Evolutionary conservation across 1,284 basidiomycete species (phyloP).

Genomic region (Cutaneotrichosporon sp.): DNA sequence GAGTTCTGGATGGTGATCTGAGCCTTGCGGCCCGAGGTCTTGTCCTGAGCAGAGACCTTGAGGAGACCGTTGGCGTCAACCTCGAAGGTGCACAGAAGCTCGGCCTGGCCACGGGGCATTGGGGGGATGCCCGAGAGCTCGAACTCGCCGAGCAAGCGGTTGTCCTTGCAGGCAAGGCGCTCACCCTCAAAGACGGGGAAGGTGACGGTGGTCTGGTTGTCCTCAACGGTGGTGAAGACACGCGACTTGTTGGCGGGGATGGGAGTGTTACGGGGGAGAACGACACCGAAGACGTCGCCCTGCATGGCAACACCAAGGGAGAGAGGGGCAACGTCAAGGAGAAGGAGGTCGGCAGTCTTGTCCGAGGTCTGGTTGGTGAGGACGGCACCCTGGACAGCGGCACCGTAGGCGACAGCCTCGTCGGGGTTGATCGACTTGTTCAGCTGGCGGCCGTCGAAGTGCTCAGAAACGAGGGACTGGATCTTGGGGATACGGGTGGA

Average conservation of each 20-base stretch:
- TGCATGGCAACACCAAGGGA: conserved; percentile 98
- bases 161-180: conserved; percentile 94
- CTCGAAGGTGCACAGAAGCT: conserved; percentile 94
- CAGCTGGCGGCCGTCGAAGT: conserved; percentile 92
- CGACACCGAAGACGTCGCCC: conserved; percentile 95
- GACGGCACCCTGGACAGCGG: conserved; percentile 93
- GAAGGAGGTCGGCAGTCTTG: conserved; percentile 88
- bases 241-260: conserved; percentile 96
- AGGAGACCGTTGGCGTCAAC: conserved; percentile 91
- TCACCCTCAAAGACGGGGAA: conserved; percentile 94
- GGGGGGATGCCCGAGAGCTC: conserved; percentile 95
- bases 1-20: conserved; percentile 80
- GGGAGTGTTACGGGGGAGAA: conserved; percentile 84
- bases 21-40: conserved; percentile 91
- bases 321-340: conserved; percentile 92
- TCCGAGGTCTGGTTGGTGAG: conserved; percentile 94
- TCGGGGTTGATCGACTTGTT: conserved; percentile 99
- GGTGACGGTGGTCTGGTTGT: conserved; percentile 96
- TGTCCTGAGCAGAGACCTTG: conserved; percentile 91
- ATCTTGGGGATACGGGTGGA: conserved; percentile 99
- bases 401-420: conserved; percentile 92
- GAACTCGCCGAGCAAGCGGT: conserved; percentile 93
- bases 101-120: conserved; percentile 92
- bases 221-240: conserved; percentile 94
- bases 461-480: conserved; percentile 94